phyloP scores from a whole-genome alignment of 208 protist species.

The Trypanosoma avium region DNA sequence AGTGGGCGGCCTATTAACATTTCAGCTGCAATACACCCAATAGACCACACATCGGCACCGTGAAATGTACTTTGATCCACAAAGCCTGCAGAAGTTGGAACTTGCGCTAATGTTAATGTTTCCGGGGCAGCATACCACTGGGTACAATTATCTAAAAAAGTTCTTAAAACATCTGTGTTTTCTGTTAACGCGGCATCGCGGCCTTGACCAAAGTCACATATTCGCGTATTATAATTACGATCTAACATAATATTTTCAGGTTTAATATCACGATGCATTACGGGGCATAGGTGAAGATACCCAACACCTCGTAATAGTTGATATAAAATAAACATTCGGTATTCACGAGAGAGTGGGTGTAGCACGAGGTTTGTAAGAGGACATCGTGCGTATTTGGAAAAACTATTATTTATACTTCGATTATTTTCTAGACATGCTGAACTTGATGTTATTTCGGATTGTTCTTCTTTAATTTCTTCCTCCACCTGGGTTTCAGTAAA shows the following conservation, averaged over 20 bases:
- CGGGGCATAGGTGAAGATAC: constrained; percentile 89
- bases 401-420: background rate
- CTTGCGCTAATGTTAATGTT: constrained; percentile 91
- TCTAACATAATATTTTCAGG: constrained; percentile 92
- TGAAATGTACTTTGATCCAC: constrained; percentile 77
- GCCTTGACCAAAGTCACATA: constrained; percentile 98
- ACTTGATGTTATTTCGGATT: background rate
- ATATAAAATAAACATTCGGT: constrained; percentile 97
- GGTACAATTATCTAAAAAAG: constrained; percentile 78
- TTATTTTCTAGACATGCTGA: constrained; percentile 5
- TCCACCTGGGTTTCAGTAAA: background rate
- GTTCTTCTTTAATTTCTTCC: background rate
- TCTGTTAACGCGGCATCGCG: constrained; percentile 66
- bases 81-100: constrained; percentile 69
- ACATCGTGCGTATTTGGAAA: constrained; percentile 22
- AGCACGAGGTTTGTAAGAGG: constrained; percentile 45
- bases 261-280: constrained; percentile 94
- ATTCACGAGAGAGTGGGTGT: constrained; percentile 94
- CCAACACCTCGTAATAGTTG: constrained; percentile 96
- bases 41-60: constrained; percentile 89
- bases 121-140: constrained; percentile 98
- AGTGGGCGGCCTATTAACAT: constrained; percentile 78
- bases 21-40: constrained; percentile 91
- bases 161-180: constrained; percentile 41
- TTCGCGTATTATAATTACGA: constrained; percentile 87